Evolutionary conservation across 78 protist genomes (phyloP).

Genomic region (Speleostelium caveatum): DNA sequence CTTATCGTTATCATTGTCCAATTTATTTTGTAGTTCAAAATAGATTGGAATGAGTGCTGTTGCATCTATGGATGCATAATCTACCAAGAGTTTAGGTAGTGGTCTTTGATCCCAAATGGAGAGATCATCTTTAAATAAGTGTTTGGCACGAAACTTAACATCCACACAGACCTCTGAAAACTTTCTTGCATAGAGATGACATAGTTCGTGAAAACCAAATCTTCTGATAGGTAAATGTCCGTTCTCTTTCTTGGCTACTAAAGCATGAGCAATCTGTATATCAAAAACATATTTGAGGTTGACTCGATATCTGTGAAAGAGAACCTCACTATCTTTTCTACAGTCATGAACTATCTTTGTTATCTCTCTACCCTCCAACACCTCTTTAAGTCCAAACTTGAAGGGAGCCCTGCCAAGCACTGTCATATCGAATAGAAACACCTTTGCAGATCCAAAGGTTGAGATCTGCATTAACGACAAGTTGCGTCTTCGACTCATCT

Average conservation of each 20-base stretch:
- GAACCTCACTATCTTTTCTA: conserved; percentile 60
- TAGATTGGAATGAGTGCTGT: conserved; percentile 31
- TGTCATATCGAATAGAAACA: conserved; percentile 40
- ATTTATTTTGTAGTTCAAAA: not conserved
- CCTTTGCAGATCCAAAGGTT: conserved; percentile 5
- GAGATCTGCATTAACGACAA: conserved; percentile 42
- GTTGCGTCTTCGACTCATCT: conserved; percentile 62
- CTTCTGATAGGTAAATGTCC: conserved; percentile 61
- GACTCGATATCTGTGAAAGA: conserved; percentile 51
- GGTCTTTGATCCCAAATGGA: conserved; percentile 43
- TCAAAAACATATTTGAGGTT: conserved; percentile 28
- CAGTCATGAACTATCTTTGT: conserved; percentile 65
- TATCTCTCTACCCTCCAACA: conserved; percentile 4
- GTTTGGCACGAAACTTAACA: conserved; percentile 16
- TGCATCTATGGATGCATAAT: conserved; percentile 39
- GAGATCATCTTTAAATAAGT: not conserved
- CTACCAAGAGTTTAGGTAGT: conserved; percentile 23
- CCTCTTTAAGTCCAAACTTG: conserved; percentile 33
- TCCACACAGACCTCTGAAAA: conserved; percentile 5
- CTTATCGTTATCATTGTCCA: conserved; percentile 18
- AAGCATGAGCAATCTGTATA: conserved; percentile 64
- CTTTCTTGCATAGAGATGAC: conserved; percentile 24
- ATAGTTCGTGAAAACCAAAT: conserved; percentile 53
- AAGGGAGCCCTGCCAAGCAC: not conserved
- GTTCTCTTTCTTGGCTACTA: conserved; percentile 21